Conservation (phyloP, 768 basidiomycete species). For the Lepiota venenata region DNA sequence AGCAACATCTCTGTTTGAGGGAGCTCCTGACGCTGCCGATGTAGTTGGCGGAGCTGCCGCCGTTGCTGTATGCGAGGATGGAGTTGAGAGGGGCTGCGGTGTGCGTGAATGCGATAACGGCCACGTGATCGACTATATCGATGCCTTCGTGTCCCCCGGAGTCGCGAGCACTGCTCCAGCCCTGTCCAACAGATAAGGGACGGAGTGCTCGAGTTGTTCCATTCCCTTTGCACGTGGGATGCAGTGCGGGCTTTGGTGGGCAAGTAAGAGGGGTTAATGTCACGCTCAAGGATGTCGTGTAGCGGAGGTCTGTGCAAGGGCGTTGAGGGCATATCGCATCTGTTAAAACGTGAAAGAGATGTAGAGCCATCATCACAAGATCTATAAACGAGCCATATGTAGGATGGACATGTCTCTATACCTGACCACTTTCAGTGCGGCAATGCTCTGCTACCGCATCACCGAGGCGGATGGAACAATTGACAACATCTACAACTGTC, state of each 20-base stretch:
- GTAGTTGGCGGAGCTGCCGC: conserved; percentile 65
- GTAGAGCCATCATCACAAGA: no score
- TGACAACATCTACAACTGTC: no score
- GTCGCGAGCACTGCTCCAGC: conserved; percentile 71
- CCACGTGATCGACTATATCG: conserved; percentile 53
- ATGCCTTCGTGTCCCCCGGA: conserved; percentile 30
- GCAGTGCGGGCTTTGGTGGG: conserved; percentile 61
- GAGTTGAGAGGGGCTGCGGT: conserved; percentile 13
- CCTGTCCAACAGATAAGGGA: conserved; percentile 82
- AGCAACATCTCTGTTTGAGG: conserved; percentile 43
- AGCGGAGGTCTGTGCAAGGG: conserved; percentile 50
- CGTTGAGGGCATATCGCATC: no score
- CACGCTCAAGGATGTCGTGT: conserved; percentile 83
- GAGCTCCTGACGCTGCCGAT: conserved; percentile 62
- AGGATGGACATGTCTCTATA: no score
- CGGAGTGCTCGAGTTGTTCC: conserved; percentile 70
- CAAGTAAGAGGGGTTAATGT: conserved; percentile 59
- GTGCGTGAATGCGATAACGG: conserved; percentile 54
- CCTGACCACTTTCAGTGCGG: no score
- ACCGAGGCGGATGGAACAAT: no score
- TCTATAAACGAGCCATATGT: no score
- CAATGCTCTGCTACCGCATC: no score
- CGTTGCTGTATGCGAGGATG: conserved; percentile 16
- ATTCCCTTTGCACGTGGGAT: conserved; percentile 69
- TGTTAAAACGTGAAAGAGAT: no score